Evolutionary conservation across 2,329 filamentous ascomycete genomes (phyloP), one percentile per base, ranked within the genome.

Genomic region (Xylariaceae sp.): DNA sequence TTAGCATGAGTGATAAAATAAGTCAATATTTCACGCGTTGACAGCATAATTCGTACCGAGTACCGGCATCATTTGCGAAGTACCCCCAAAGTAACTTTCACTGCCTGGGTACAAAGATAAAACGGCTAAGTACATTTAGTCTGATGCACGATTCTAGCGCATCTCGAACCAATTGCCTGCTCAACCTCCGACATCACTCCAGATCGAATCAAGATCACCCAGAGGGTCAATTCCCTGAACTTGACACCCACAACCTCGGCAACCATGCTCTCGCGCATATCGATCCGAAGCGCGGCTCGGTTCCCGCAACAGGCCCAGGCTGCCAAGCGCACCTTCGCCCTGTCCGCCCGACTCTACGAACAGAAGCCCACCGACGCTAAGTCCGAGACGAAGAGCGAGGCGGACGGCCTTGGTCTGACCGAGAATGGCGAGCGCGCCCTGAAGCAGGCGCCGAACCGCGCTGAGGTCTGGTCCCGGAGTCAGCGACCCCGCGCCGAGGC

Each of bases 361-460:
- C 63, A 71, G 3, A 66, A 77, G 56, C 69, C 75, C 48, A 72
- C 75, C 55, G 71, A 77, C 51, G 67, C 73, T 59, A 75, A 77
- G 60, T 68, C 70, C 62, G 73, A 73, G 63, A 68, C 67, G 54
- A 75, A 76, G 65, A 72, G 77, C 65, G 77, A 79, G 62, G 76
- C 71, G 65, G 67, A 72, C 35, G 71, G 67, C 45, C 68, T 77
- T 37, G 72, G 72, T 13, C 58, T 71, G 13, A 57, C 65, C n/a
- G 70, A 72, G 63, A 72, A 73, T 52, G 83, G 75, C 17, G 85
- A 88, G 75, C 62, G 67, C 30, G 70, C 69, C 15, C 73, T 79
- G 61, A 76, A 80, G 74, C 94, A 99, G 80, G 90, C 93, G 37
- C 94, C 94, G 18, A 99, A 99, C 80, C 85, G 92, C 64, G 77